These are phyloP conservation scores for Friedmanniomyces simplex DNA, from an alignment of 495 filamentous ascomycete species.

Conservation along the genomic window DNA sequence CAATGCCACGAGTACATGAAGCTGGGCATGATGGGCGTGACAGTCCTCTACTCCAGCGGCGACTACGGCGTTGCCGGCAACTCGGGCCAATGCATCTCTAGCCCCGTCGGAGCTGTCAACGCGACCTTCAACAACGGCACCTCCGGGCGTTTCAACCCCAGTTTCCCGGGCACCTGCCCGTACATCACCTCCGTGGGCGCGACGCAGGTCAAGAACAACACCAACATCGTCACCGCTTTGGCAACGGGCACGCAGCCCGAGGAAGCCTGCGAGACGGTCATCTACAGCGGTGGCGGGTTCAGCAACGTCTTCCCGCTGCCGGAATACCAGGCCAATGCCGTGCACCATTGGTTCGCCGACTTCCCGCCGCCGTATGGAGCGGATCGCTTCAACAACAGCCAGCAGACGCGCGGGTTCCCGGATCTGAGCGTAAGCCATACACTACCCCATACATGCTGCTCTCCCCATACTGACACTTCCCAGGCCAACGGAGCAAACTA, in stretches of 20 bases:
- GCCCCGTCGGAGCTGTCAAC: conserved; percentile 41
- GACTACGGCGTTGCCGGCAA: conserved; percentile 55
- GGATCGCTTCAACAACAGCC: conserved; percentile 36
- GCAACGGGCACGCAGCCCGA: conserved; percentile 12
- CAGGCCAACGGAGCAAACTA: conserved; percentile 43
- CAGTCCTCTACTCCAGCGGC: conserved; percentile 50
- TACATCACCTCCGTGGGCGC: conserved; percentile 44
- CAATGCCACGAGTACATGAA: conserved; percentile 59
- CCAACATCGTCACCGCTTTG: conserved; percentile 14
- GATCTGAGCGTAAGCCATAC: conserved; percentile 44
- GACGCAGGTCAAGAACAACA: conserved; percentile 39
- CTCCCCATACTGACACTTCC: conserved; percentile 36
- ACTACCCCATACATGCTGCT: neutral
- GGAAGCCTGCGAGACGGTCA: conserved; percentile 14
- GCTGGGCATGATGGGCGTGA: conserved; percentile 52
- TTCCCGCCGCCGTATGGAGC: conserved; percentile 37
- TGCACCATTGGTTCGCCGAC: conserved; percentile 40
- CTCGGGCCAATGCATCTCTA: conserved; percentile 39
- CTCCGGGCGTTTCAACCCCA: conserved; percentile 47
- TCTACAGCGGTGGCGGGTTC: conserved; percentile 49
- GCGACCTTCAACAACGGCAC: conserved; percentile 48
- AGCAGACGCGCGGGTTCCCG: conserved; percentile 55
- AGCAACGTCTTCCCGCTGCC: conserved; percentile 56
- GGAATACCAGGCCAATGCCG: conserved; percentile 42
- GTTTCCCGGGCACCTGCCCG: conserved; percentile 56